Percentiles rank a stretch among this genome's conserved stretches.
phyloP scores from a whole-genome alignment of 441 rosid species.

The Monsonia emarginata region DNA sequence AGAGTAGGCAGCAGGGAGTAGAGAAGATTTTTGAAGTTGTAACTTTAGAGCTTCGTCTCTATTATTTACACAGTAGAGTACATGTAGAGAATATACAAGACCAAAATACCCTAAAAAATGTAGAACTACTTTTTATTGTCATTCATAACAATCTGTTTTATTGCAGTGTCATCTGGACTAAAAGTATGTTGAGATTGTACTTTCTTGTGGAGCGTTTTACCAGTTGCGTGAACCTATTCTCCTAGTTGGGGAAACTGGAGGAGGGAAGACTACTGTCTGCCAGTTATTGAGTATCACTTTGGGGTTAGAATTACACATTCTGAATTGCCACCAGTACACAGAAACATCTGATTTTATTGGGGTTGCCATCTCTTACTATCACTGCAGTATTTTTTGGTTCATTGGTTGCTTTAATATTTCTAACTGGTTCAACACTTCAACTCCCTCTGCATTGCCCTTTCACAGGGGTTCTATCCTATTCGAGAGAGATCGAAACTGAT shows the following conservation, averaged over 20 bases:
- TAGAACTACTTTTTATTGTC: not conserved
- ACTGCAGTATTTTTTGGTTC: not conserved
- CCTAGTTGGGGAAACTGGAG: constrained; percentile 98
- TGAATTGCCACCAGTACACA: constrained; percentile 93
- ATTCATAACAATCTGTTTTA: constrained; percentile 12
- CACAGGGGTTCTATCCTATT: constrained; percentile 85
- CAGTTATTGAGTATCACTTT: constrained; percentile 55
- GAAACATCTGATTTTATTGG: constrained; percentile 98
- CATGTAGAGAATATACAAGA: not conserved
- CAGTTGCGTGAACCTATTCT: constrained; percentile 86
- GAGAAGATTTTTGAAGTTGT: not conserved
- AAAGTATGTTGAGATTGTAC: constrained; percentile 77
- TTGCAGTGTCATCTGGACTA: constrained; percentile 66
- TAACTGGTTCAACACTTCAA: constrained; percentile 8
- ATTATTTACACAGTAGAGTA: not conserved
- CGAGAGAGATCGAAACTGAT: constrained; percentile 77
- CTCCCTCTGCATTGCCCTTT: constrained; percentile 19
- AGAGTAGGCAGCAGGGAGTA: not conserved
- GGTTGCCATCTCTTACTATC: constrained; percentile 35
- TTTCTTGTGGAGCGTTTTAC: constrained; percentile 64
- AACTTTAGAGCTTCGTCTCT: not conserved
- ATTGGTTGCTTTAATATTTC: not conserved
- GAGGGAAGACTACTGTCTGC: constrained; percentile 96
- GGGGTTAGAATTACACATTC: constrained; percentile 60
- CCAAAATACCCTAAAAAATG: not conserved